A percentile compares a stretch with the other conserved stretches of the same genome.
Evolutionary conservation across 257 asterid genomes (phyloP).

Genomic region (Paulownia fortunei): DNA sequence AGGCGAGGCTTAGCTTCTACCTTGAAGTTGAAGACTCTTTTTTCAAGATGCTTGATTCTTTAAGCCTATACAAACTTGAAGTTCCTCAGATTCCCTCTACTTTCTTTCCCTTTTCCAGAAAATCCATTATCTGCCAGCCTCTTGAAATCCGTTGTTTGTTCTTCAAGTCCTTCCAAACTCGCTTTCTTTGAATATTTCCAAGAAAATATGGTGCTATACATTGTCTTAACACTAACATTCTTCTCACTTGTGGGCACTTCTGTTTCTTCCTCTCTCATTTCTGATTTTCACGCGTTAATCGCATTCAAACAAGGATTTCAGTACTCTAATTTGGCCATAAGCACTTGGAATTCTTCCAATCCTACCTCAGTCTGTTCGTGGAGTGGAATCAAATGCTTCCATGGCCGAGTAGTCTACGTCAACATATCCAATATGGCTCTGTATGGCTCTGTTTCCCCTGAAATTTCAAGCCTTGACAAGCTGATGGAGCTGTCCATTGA

Average conservation of each 20-base stretch:
- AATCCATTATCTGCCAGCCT: conserved; percentile 41
- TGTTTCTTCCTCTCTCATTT: conserved; percentile 43
- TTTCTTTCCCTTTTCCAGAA: conserved; percentile 49
- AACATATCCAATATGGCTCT: conserved; percentile 61
- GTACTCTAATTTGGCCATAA: conserved; percentile 31
- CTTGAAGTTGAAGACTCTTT: conserved; percentile 65
- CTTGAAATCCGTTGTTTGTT: conserved; percentile 53
- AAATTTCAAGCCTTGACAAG: conserved; percentile 54
- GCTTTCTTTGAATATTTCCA: conserved; percentile 43
- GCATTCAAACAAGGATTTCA: conserved; percentile 55
- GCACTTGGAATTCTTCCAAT: conserved; percentile 59
- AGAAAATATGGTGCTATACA: conserved; percentile 48
- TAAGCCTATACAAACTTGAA: conserved; percentile 37
- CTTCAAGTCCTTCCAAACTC: conserved; percentile 57
- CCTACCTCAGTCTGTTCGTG: conserved; percentile 65
- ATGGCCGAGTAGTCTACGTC: conserved; percentile 52
- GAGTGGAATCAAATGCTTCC: conserved; percentile 64
- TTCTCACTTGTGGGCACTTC: conserved; percentile 44
- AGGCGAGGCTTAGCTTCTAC: conserved; percentile 66
- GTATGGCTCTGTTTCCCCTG: conserved; percentile 63
- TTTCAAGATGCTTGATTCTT: conserved; percentile 59
- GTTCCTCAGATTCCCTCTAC: conserved; percentile 61
- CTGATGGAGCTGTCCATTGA: conserved; percentile 68
- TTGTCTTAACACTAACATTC: conserved; percentile 38
- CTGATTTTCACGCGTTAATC: conserved; percentile 62